Conservation (phyloP, 2,329 filamentous ascomycete genomes). For the Xylariaceae sp. region DNA sequence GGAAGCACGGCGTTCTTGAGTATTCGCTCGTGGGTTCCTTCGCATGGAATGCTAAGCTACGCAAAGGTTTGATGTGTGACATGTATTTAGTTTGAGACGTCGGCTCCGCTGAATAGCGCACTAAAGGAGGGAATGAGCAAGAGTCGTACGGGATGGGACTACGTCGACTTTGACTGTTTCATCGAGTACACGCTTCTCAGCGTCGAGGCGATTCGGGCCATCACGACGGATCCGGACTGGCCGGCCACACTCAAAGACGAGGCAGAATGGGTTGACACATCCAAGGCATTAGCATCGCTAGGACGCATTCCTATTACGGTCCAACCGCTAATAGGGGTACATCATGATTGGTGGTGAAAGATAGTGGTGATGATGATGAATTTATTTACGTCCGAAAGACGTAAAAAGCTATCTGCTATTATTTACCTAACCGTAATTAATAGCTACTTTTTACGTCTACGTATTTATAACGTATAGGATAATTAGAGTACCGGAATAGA, state of each 20-base stretch:
- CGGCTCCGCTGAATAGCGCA: constrained; percentile 22
- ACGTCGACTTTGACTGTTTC: constrained; percentile 35
- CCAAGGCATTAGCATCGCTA: constrained; percentile 31
- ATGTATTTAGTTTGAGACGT: constrained; percentile 28
- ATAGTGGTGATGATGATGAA: too few species aligned
- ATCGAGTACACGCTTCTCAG: constrained; percentile 34
- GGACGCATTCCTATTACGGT: too few species aligned
- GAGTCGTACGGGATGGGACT: constrained; percentile 18
- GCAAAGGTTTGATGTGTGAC: constrained; percentile 3
- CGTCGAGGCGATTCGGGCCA: constrained; percentile 21
- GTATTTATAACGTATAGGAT: too few species aligned
- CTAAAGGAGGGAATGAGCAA: constrained; percentile 24
- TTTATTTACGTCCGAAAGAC: too few species aligned
- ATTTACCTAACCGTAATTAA: too few species aligned
- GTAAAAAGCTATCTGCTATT: too few species aligned
- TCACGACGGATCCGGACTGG: constrained; percentile 35
- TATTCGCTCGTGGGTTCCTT: constrained; percentile 32
- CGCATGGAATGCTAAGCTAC: background rate
- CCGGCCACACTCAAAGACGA: constrained; percentile 28
- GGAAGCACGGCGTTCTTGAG: constrained; percentile 29
- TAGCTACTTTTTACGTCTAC: too few species aligned
- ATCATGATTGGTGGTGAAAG: too few species aligned
- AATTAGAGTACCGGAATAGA: too few species aligned
- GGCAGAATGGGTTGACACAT: constrained; percentile 35
- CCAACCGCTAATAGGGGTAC: too few species aligned